Base-by-base conservation (phyloP, 2,329 filamentous ascomycete species). In the Ascochyta koolunga region DNA sequence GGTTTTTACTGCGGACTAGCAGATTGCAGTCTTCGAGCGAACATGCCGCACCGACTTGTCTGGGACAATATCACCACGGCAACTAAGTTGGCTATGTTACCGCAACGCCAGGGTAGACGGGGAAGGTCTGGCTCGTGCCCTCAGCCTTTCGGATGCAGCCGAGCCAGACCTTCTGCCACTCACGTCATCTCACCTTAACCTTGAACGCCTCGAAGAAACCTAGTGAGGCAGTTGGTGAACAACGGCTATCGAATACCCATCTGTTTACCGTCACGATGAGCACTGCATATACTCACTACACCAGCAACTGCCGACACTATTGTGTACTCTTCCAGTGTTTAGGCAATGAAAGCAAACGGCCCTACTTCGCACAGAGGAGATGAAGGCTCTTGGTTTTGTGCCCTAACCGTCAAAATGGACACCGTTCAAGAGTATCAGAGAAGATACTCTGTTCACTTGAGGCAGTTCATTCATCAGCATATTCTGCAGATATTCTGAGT, bases 101-200 rank as follows among this genome's bases (percentile, higher is more conserved):
- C n/a, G 8, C 18, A 22, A 11, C 16, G 19, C n/a, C 11, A n/a
- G 13, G 21, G 8, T 25, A 25, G 35, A 10, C 35, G n/a, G 31
- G 7, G 31, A 5, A 33, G 31, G 6, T 24, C 41, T 37, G 40
- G 46, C 40, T 46, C 40, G 19, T 22, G 13, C 9, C 2, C 22
- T 15, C 18, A 41, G 35, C 35, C 36, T 13, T 46, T 16, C 51
- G 51, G 51, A 33, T 45, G 31, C 40, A 50, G 51, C 51, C 51
- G 51, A 49, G 22, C 45, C 29, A 54, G 41, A 39, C 25, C 19
- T 15, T 36, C 32, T 22, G 19, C 33, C 22, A 39, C 19, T 22
- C 18, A 49, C 45, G 51, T 54, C 51, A 45, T 24, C 1, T 25
- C 24, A 24, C 38, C 27, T 39, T 22, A 43, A 25, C 8, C 25